These are phyloP conservation scores for Drosera capensis DNA, from an alignment of 148 eudicot genomes.

Conservation along the genomic window DNA sequence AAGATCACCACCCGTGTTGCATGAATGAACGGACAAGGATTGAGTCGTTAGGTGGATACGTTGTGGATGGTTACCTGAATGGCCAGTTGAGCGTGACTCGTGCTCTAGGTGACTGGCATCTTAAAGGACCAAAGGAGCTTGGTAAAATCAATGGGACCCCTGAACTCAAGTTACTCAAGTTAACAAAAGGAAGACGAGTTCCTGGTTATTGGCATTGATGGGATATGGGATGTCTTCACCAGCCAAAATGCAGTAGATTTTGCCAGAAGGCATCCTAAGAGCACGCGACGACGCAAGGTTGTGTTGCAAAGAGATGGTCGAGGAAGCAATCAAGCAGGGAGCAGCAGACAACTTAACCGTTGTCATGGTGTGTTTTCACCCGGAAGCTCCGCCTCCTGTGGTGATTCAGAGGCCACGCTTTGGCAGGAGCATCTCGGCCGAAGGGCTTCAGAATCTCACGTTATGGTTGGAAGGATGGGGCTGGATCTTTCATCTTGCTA, in stretches of 20 bases:
- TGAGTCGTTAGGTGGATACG: conserved; percentile 69
- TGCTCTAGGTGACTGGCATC: conserved; percentile 93
- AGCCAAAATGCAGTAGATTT: conserved; percentile 86
- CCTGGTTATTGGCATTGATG: conserved; percentile 71
- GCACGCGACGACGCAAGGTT: conserved; percentile 51
- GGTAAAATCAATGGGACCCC: conserved; percentile 42
- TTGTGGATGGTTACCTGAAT: conserved; percentile 72
- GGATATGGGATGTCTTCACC: conserved; percentile 78
- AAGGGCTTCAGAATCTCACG: neutral
- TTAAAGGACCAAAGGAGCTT: conserved; percentile 44
- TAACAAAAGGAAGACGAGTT: conserved; percentile 77
- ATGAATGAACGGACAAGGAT: conserved; percentile 45
- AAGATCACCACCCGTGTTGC: conserved; percentile 77
- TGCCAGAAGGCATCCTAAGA: conserved; percentile 54
- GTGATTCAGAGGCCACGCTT: neutral
- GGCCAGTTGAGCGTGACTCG: conserved; percentile 75
- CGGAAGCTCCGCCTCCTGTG: conserved; percentile 33
- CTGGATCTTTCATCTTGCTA: no score
- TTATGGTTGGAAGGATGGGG: neutral
- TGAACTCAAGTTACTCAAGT: conserved; percentile 50
- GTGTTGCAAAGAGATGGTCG: conserved; percentile 64
- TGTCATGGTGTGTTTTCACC: conserved; percentile 70
- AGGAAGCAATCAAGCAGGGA: conserved; percentile 59
- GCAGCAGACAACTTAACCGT: conserved; percentile 63
- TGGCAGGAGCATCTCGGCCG: neutral